Conservation (phyloP, 164 flowering plant genomes). For the Paratinospora sagittata region DNA sequence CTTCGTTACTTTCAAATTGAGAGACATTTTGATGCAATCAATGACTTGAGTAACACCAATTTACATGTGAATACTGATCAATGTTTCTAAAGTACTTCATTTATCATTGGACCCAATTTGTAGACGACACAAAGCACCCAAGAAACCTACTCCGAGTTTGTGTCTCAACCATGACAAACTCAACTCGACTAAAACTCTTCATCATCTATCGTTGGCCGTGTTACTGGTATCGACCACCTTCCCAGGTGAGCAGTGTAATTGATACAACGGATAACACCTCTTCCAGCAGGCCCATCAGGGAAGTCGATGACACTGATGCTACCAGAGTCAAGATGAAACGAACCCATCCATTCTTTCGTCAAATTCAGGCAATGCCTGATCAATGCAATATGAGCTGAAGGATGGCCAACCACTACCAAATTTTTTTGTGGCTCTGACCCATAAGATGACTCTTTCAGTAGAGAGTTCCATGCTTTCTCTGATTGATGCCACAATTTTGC, state of each 20-base stretch:
- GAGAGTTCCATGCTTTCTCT: conserved; percentile 52
- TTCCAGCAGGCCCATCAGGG: conserved; percentile 72
- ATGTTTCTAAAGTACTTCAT: neutral
- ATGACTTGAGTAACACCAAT: neutral
- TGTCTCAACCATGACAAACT: neutral
- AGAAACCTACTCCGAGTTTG: no score
- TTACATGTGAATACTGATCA: neutral
- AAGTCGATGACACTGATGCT: conserved; percentile 82
- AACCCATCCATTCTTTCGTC: conserved; percentile 58
- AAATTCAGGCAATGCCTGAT: conserved; percentile 67
- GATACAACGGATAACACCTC: conserved; percentile 65
- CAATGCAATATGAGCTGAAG: conserved; percentile 54
- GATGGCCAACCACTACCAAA: conserved; percentile 63
- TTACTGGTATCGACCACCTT: conserved; percentile 94
- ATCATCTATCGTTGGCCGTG: conserved; percentile 46
- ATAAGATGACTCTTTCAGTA: conserved; percentile 43
- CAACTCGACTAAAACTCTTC: conserved; percentile 39
- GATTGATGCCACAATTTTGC: conserved; percentile 54
- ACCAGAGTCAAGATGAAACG: conserved; percentile 84
- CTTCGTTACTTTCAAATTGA: no score
- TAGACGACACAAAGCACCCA: neutral
- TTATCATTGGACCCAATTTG: neutral
- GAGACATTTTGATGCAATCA: no score
- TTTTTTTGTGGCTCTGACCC: conserved; percentile 41
- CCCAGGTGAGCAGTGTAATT: conserved; percentile 96